phyloP scores from a whole-genome alignment of 345 rosid genomes.

The Gynandropsis gynandra region DNA sequence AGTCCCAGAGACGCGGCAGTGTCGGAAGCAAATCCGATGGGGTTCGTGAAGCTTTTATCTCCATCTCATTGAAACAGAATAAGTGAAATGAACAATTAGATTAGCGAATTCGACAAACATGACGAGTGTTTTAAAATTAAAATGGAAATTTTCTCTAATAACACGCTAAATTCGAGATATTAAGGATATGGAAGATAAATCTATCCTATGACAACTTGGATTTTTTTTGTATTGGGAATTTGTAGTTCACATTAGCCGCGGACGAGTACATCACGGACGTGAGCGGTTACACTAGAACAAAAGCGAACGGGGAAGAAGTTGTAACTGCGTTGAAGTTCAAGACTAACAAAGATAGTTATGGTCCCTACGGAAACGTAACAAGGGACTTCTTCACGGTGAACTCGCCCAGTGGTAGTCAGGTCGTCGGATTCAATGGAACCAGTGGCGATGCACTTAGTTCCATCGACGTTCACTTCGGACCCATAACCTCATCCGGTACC shows the following conservation, averaged over 20 bases:
- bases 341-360: conserved; percentile 24
- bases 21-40: no score
- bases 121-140: no score
- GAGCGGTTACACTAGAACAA: conserved; percentile 23
- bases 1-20: no score
- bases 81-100: no score
- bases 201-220: no score
- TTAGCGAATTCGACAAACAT: no score
- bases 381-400: conserved; percentile 18
- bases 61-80: no score
- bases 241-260: conserved; percentile 24
- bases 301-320: conserved; percentile 21
- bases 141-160: no score
- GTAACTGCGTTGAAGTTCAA: conserved; percentile 26
- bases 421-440: conserved; percentile 29
- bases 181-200: no score
- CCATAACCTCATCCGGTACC: background rate
- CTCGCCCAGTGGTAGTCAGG: conserved; percentile 26
- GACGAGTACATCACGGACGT: conserved; percentile 31
- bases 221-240: no score
- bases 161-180: no score
- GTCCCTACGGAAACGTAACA: conserved; percentile 29
- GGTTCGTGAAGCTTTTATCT: no score
- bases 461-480: conserved; percentile 27
- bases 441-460: conserved; percentile 27